Conservation (phyloP, 129 eudicot genomes). For the Centrapalus pauciflorus region DNA sequence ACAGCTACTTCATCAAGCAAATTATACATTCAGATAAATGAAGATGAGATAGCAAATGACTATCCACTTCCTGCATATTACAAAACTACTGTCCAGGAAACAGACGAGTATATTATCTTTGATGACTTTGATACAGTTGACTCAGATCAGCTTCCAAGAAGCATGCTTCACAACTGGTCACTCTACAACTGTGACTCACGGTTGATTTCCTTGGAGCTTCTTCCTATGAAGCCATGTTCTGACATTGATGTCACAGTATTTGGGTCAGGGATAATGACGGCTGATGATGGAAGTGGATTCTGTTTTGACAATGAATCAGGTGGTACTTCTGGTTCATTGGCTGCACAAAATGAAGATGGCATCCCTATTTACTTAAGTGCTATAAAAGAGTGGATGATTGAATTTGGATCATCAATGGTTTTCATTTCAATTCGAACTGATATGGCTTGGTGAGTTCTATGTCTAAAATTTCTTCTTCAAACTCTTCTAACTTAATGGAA, state of each 20-base stretch:
- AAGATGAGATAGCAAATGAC: conserved; percentile 75
- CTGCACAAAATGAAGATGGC: conserved; percentile 53
- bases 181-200: conserved; percentile 89
- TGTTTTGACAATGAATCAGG: conserved; percentile 57
- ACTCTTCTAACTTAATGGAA: not conserved
- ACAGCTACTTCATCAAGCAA: conserved; percentile 39
- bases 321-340: conserved; percentile 46
- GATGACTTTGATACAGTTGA: conserved; percentile 44
- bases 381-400: conserved; percentile 96
- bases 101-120: conserved; percentile 63
- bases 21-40: conserved; percentile 59
- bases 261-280: conserved; percentile 84
- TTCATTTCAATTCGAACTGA: conserved; percentile 88
- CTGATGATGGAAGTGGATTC: conserved; percentile 95
- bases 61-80: conserved; percentile 80
- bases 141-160: conserved; percentile 69
- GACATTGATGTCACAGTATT: conserved; percentile 90
- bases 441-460: conserved; percentile 80
- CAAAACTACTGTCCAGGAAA: conserved; percentile 50
- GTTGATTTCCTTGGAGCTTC: conserved; percentile 85
- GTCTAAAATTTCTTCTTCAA: not conserved
- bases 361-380: conserved; percentile 86
- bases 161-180: conserved; percentile 97
- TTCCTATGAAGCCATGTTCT: conserved; percentile 98
- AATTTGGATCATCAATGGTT: conserved; percentile 89